Conservation (phyloP, 495 filamentous ascomycete species). For the Lentithecium fluviatile region DNA sequence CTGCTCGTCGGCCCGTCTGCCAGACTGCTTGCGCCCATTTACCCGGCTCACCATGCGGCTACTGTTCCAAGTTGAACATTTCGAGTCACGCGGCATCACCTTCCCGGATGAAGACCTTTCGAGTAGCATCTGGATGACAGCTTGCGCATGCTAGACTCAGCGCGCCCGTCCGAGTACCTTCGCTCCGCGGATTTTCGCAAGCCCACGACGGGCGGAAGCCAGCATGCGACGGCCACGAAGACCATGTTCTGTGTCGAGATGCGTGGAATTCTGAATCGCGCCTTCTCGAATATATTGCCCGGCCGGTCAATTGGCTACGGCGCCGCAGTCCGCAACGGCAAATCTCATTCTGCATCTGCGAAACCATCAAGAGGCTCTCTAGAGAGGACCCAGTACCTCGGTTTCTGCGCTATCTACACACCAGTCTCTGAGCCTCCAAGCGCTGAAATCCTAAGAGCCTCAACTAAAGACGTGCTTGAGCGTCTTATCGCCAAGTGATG, state of each 20-base stretch:
- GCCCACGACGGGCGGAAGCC: too few relatives aligned
- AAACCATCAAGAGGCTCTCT: conserved; percentile 22
- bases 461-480: not conserved
- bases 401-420: conserved; percentile 14
- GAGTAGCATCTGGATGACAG: not conserved
- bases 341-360: not conserved
- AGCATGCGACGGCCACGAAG: too few relatives aligned
- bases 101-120: not conserved
- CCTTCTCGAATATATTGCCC: conserved; percentile 1
- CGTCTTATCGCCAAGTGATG: conserved; percentile 20
- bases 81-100: not conserved
- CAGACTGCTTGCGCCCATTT: not conserved
- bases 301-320: not conserved
- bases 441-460: not conserved
- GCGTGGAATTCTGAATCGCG: too few relatives aligned
- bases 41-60: not conserved
- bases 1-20: not conserved
- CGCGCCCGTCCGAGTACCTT: too few relatives aligned
- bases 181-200: too few relatives aligned
- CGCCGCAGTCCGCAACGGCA: not conserved
- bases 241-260: too few relatives aligned
- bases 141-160: too few relatives aligned
- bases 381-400: conserved; percentile 16
- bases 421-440: not conserved
- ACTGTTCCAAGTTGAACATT: not conserved